Conservation (phyloP, 306 rosid genomes). For the Dalbergia oliveri region DNA sequence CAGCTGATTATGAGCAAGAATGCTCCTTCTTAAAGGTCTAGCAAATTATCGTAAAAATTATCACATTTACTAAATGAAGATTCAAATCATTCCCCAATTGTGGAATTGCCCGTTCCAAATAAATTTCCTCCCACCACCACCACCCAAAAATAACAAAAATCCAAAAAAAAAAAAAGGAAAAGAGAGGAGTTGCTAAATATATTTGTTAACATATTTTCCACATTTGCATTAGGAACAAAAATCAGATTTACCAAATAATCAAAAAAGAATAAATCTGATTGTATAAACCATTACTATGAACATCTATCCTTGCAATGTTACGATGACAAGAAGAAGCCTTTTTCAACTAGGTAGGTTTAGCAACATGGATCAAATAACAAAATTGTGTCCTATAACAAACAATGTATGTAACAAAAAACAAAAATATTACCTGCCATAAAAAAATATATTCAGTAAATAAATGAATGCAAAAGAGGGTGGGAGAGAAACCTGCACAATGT, state of each 20-base stretch:
- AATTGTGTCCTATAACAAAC: neutral
- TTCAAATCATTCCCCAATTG: neutral
- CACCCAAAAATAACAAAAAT: too few species aligned
- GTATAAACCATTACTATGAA: slow-evolving; percentile 8
- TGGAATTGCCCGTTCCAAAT: neutral
- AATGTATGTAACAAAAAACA: neutral
- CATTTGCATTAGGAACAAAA: neutral
- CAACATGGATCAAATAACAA: neutral
- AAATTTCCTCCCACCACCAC: neutral
- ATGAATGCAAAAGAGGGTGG: slow-evolving; percentile 37
- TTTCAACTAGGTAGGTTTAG: neutral
- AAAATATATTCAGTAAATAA: neutral
- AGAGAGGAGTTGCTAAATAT: neutral
- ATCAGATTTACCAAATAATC: neutral
- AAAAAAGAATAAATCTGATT: neutral
- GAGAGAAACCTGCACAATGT: slow-evolving; percentile 86
- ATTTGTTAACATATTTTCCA: neutral
- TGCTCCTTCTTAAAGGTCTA: neutral
- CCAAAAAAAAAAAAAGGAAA: neutral
- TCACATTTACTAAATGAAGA: neutral
- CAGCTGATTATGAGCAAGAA: neutral
- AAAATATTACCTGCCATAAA: neutral
- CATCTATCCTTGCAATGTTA: slow-evolving; percentile 3
- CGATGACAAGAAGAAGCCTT: neutral
- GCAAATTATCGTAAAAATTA: neutral